phyloP scores from a whole-genome alignment of 306 rosid species.

The Vigna reflexopilosa region DNA sequence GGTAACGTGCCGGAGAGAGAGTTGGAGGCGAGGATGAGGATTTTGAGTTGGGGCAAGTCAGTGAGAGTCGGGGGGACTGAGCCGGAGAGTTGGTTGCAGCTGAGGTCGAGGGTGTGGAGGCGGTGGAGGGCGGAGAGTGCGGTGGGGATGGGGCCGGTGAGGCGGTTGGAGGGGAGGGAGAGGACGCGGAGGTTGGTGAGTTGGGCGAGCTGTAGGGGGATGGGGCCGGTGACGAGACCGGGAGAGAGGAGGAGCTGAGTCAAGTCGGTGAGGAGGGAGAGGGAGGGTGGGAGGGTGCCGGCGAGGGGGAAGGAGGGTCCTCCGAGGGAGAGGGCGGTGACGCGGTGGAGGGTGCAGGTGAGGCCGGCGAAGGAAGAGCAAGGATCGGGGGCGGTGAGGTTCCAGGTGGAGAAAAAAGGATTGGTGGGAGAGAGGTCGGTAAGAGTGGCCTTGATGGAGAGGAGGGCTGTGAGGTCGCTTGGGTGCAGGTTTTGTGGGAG shows the following conservation, averaged over 20 bases:
- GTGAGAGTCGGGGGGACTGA: slow-evolving; percentile 58
- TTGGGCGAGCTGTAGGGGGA: slow-evolving; percentile 59
- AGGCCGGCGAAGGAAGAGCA: slow-evolving; percentile 79
- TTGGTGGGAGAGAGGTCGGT: slow-evolving; percentile 55
- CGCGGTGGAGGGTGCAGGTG: slow-evolving; percentile 61
- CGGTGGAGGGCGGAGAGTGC: slow-evolving; percentile 52
- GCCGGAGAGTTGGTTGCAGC: slow-evolving; percentile 70
- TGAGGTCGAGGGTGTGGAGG: slow-evolving; percentile 88
- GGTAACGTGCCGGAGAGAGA: slow-evolving; percentile 55
- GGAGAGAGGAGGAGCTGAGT: slow-evolving; percentile 82
- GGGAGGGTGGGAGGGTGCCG: slow-evolving; percentile 59
- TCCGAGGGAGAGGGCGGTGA: slow-evolving; percentile 70
- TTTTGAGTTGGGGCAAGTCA: slow-evolving; percentile 52
- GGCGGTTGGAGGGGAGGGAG: slow-evolving; percentile 69
- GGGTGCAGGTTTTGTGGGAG: slow-evolving; percentile 41
- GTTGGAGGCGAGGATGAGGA: slow-evolving; percentile 69
- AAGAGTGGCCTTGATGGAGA: slow-evolving; percentile 59
- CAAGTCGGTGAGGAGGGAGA: slow-evolving; percentile 63
- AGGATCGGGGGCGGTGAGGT: slow-evolving; percentile 69
- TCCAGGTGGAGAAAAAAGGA: slow-evolving; percentile 80
- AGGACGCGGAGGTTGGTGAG: slow-evolving; percentile 70
- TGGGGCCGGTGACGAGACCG: slow-evolving; percentile 79
- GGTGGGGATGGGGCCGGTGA: slow-evolving; percentile 67
- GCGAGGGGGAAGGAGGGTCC: slow-evolving; percentile 58
- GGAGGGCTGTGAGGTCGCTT: slow-evolving; percentile 65